phyloP scores from a whole-genome alignment of 1,284 basidiomycete genomes.

The Pseudozyma tsukubaensis region DNA sequence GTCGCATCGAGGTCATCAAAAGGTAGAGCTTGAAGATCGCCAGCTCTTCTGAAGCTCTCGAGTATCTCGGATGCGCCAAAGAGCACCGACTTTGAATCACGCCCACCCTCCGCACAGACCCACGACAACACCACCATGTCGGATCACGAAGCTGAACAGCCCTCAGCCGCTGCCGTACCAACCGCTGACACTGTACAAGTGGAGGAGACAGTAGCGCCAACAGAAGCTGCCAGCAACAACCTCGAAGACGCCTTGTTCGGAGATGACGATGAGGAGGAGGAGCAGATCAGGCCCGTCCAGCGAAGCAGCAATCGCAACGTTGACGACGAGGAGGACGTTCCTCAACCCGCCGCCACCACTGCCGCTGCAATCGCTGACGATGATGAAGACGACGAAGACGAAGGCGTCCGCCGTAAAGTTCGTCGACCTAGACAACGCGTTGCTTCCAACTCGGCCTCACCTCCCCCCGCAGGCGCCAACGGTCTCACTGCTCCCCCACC shows the following conservation, averaged over 20 bases:
- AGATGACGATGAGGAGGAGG: conserved; percentile 48
- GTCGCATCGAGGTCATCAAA: no score
- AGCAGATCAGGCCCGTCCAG: conserved; percentile 20
- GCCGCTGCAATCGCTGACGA: conserved; percentile 21
- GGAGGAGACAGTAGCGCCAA: neutral
- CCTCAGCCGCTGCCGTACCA: conserved; percentile 4
- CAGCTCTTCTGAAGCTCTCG: no score
- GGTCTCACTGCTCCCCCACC: conserved; percentile 28
- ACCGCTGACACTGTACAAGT: neutral
- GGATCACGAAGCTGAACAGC: conserved; percentile 27
- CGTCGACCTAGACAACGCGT: conserved; percentile 43
- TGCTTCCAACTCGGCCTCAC: conserved; percentile 38
- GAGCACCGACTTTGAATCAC: no score
- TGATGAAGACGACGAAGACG: conserved; percentile 49
- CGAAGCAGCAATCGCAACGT: conserved; percentile 6
- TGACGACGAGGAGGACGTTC: conserved; percentile 1
- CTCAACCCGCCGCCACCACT: neutral
- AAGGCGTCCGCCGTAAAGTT: conserved; percentile 35
- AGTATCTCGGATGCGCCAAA: no score
- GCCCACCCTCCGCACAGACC: conserved; percentile 16
- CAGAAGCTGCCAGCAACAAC: conserved; percentile 8
- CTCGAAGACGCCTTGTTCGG: conserved; percentile 54
- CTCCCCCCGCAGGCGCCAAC: conserved; percentile 27
- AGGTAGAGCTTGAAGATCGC: no score
- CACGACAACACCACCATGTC: conserved; percentile 29